Evolutionary conservation across 257 asterid genomes (phyloP), one percentile per base, ranked within the genome.

Genomic region (Jacaranda mimosifolia): DNA sequence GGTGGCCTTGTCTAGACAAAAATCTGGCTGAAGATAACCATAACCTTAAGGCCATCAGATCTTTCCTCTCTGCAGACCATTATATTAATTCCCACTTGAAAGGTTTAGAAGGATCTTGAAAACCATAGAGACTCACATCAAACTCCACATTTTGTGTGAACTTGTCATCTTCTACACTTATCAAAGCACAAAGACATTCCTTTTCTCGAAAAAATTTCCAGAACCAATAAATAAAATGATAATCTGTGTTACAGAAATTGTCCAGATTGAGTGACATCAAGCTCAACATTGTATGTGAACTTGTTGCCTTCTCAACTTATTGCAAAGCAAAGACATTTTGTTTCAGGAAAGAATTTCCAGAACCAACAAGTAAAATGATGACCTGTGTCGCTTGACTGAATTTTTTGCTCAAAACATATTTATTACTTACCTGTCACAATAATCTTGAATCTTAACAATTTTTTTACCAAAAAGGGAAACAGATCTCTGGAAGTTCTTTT

Each of bases 191-290:
- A 58, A 58, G n/a, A 58, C 6, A 12, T 21, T 18, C 6, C 9
- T 21, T 58, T 48, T 48, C n/a, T 13, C 4, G n/a, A 48, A 11
- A 48, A 3, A 21, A 15, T 66, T 65, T 65, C 11, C 9, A 11
- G 55, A 21, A 12, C 43, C 5, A 13, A 35, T 18, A 66, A 17
- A 67, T 19, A 46, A 68, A 67, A 67, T 67, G 58, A 19, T 17
- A 65, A 14, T 45, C 72, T 10, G 42, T 19, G 18, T 0, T 26
- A 60, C 0, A 32, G 19, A 32, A 62, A 62, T 26, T 26, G 13
- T 32, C 45, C 46, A 32, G 46, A 62, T 3, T 19, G 55, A 48
- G n/a, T 36, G 51, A 19, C 72, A 67, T 18, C 71, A 67, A 68
- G 43, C 43, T 68, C 21, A 21, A 11, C 7, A 26, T 68, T 45